A percentile compares a stretch with the other conserved stretches of the same genome.
phyloP scores from a whole-genome alignment of 345 rosid species.

The Turnera subulata region DNA sequence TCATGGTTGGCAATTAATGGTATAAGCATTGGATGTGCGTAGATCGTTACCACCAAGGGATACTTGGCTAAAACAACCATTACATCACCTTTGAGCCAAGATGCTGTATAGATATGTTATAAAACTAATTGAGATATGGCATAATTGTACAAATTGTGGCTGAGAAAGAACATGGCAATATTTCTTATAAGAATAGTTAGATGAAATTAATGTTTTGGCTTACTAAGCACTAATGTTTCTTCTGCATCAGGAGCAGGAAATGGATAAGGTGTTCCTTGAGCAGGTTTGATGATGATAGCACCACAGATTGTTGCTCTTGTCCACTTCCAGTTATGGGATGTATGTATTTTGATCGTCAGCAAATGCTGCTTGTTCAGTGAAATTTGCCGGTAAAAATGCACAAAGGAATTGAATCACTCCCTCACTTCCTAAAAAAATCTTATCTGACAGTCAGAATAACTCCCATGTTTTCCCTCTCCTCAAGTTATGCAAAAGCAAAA shows the following conservation, averaged over 20 bases:
- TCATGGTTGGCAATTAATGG: conserved; percentile 41
- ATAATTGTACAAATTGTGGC: not conserved
- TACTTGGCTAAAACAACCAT: conserved; percentile 16
- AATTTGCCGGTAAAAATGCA: no score
- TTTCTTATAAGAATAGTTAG: not conserved
- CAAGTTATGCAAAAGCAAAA: no score
- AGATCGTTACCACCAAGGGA: conserved; percentile 40
- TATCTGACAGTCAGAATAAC: no score
- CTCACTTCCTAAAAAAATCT: no score
- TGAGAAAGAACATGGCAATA: no score
- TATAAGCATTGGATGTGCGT: conserved; percentile 20
- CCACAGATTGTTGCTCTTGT: conserved; percentile 83
- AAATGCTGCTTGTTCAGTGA: no score
- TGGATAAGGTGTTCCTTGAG: conserved; percentile 7
- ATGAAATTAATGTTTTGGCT: not conserved
- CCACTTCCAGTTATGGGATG: no score
- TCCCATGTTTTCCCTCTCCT: no score
- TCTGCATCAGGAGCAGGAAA: conserved; percentile 4
- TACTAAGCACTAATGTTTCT: conserved; percentile 14
- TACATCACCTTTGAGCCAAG: conserved; percentile 34
- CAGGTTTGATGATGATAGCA: conserved; percentile 31
- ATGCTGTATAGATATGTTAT: conserved; percentile 10
- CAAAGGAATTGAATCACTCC: no score
- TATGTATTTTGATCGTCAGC: no score
- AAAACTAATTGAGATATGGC: no score